Base-by-base conservation (phyloP, 106 monocot genomes). In the Allium fistulosum region DNA sequence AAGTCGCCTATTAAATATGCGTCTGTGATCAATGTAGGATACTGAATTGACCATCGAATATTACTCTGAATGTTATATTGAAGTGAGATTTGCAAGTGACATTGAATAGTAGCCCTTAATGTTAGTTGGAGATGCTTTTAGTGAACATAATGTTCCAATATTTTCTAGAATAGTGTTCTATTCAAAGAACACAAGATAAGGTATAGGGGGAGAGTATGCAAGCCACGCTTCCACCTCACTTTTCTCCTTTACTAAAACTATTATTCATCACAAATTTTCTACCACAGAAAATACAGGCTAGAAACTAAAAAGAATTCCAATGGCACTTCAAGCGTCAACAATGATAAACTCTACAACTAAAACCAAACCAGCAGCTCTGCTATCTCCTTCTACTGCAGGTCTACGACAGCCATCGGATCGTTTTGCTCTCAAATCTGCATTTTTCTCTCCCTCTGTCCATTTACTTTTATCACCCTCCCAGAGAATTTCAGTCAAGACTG, bases 371-470 rank as follows among this genome's bases (percentile, higher is more conserved):
- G 50, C 65, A 46, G 65, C 26, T 11, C 4, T 11, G 0, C 8
- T 15, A 53, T 53, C 53, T 26, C 48, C 45, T 10, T 53, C 70
- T 7, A 58, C 87, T 0, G 14, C 68, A 3, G 84, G 87, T 7
- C 77, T 91, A 4, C 74, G 79, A 7, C 28, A 70, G 26, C 71
- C 72, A 7, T 53, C 72, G 0, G 73, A 80, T 45, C 73, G 68
- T 51, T 72, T 17, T 46, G 86, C 91, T 13, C 88, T 89, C 47
- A 77, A 82, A 7, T 88, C 91, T n/a, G 57, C 79, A 49, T 88
- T 80, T 78, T 72, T 79, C 83, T 81, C 96, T 57, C 83, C 89
- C 9, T 84, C 83, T 1, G 47, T 85, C 15, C 84, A 77, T 7
- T 79, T 78, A 53, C 73, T 87, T 18, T 83, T 83, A 17, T 11